Percentiles rank a stretch among this genome's conserved stretches.
These are phyloP conservation scores for Pleoardoris graminearum DNA, from an alignment of 2,329 filamentous ascomycete genomes.

Conservation along the genomic window DNA sequence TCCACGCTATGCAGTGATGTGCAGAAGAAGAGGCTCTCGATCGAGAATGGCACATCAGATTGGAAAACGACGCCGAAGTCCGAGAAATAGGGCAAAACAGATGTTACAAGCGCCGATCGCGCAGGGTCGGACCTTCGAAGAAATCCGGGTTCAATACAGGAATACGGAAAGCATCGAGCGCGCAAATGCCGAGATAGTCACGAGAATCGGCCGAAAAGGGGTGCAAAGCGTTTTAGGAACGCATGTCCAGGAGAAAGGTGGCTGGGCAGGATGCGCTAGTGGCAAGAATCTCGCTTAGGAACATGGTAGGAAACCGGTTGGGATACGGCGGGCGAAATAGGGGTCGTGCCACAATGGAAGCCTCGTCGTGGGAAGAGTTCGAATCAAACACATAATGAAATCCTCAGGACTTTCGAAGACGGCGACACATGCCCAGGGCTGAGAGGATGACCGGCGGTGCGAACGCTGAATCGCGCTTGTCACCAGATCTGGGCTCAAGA, in stretches of 20 bases:
- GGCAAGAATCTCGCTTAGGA: constrained; percentile 16
- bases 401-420: not conserved
- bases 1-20: constrained; percentile 38
- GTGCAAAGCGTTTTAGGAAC: constrained; percentile 8
- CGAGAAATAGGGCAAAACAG: constrained; percentile 3
- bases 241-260: constrained; percentile 6
- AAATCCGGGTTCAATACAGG: not conserved
- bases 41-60: too few relatives aligned
- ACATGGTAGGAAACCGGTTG: constrained; percentile 7
- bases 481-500: not conserved
- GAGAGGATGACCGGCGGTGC: constrained; percentile 14
- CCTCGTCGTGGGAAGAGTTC: not conserved
- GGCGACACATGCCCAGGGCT: not conserved
- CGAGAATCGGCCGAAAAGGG: constrained; percentile 1
- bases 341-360: not conserved
- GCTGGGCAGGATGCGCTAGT: constrained; percentile 15
- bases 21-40: constrained; percentile 1
- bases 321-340: constrained; percentile 5
- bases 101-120: constrained; percentile 13
- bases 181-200: constrained; percentile 3
- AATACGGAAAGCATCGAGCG: not conserved
- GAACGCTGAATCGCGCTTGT: not conserved
- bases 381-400: not conserved
- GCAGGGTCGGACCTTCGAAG: constrained; percentile 8
- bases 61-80: too few relatives aligned